These are phyloP conservation scores for Lentithecium fluviatile DNA, from an alignment of 495 filamentous ascomycete species.

Conservation along the genomic window DNA sequence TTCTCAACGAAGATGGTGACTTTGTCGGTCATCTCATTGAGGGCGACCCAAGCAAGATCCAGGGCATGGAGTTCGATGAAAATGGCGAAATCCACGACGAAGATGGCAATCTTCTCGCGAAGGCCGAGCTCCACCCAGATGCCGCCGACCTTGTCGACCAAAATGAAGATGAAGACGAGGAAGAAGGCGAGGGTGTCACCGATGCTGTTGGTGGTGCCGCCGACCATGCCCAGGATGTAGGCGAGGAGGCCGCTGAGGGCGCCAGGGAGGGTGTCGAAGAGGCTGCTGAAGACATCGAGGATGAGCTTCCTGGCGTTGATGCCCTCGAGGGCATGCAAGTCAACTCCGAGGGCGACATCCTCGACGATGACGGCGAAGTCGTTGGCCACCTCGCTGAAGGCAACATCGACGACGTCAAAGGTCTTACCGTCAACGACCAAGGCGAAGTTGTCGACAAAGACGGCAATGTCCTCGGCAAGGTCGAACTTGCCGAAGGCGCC, in stretches of 20 bases:
- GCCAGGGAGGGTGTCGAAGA: constrained; percentile 32
- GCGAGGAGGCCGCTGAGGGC: constrained; percentile 38
- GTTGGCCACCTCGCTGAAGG: constrained; percentile 45
- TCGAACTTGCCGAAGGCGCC: constrained; percentile 47
- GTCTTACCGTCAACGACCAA: constrained; percentile 58
- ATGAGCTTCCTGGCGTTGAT: constrained; percentile 54
- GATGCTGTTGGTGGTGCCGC: constrained; percentile 12
- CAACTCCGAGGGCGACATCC: constrained; percentile 58
- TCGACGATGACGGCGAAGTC: constrained; percentile 45
- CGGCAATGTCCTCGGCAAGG: constrained; percentile 57
- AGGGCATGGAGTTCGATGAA: constrained; percentile 45
- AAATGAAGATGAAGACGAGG: constrained; percentile 41
- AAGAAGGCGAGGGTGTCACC: constrained; percentile 28
- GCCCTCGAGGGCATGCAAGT: constrained; percentile 59
- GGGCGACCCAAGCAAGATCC: constrained; percentile 42
- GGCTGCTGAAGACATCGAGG: constrained; percentile 43
- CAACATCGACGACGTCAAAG: constrained; percentile 43
- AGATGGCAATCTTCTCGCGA: constrained; percentile 47
- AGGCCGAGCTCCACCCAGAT: constrained; percentile 43
- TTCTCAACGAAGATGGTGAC: constrained; percentile 47
- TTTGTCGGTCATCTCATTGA: constrained; percentile 44
- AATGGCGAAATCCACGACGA: constrained; percentile 48
- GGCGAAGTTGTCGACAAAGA: constrained; percentile 62
- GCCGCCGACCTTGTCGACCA: constrained; percentile 45
- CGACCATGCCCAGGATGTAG: constrained; percentile 34